These are phyloP conservation scores for Arthrobotrys musiformis DNA, from an alignment of 2,329 filamentous ascomycete genomes.

Conservation along the genomic window DNA sequence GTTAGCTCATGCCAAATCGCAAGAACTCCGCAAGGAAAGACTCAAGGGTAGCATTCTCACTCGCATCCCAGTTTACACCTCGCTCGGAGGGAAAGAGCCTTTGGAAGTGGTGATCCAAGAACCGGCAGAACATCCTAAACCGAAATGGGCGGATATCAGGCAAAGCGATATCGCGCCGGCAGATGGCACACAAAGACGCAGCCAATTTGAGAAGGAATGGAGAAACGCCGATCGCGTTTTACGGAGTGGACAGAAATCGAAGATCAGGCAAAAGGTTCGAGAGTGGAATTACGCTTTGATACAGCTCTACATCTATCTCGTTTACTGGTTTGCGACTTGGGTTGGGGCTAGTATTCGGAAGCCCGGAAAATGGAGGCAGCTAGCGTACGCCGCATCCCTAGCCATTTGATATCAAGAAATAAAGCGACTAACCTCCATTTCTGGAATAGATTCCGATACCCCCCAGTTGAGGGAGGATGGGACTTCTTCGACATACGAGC, in stretches of 20 bases:
- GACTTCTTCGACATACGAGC: slow-evolving; percentile 35
- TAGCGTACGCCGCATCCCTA: slow-evolving; percentile 19
- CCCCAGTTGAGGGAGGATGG: slow-evolving; percentile 2
- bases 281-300: background rate
- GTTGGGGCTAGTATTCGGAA: background rate
- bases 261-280: background rate
- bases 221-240: background rate
- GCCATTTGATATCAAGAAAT: background rate
- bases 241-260: background rate
- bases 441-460: slow-evolving; percentile 13
- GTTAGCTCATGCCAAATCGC: slow-evolving; percentile 11
- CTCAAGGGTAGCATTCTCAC: background rate
- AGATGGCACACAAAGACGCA: background rate
- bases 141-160: background rate
- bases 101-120: background rate
- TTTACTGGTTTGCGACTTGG: background rate
- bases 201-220: background rate
- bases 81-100: slow-evolving; percentile 15
- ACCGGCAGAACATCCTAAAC: background rate
- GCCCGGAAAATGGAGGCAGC: slow-evolving; percentile 15
- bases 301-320: background rate
- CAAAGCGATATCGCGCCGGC: background rate
- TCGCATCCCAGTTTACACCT: background rate
- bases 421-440: background rate
- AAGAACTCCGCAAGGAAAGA: slow-evolving; percentile 1